Conservation (phyloP, 148 eudicot species). For the Chenopodium album region DNA sequence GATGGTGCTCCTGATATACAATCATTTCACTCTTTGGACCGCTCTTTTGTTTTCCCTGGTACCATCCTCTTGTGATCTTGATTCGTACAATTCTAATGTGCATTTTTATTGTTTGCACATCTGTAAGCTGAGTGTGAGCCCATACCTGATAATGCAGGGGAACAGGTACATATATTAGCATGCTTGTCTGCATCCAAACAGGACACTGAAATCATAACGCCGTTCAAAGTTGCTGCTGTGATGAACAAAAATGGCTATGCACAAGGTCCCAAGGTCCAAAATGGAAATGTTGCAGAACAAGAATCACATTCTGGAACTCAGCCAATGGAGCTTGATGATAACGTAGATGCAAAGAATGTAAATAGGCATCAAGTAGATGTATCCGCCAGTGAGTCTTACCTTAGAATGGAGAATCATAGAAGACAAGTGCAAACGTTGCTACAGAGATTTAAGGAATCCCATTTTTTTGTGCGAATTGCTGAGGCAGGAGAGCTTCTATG, state of each 20-base stretch:
- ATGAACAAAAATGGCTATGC: slow-evolving; percentile 69
- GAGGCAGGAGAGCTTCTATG: slow-evolving; percentile 85
- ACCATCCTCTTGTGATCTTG: not conserved
- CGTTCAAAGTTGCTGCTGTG: slow-evolving; percentile 91
- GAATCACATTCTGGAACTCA: slow-evolving; percentile 31
- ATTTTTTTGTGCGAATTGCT: slow-evolving; percentile 84
- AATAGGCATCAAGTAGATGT: slow-evolving; percentile 40
- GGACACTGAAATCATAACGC: slow-evolving; percentile 80
- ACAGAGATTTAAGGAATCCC: slow-evolving; percentile 73
- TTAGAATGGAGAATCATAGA: slow-evolving; percentile 84
- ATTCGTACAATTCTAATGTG: not conserved
- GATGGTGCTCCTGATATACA: slow-evolving; percentile 53
- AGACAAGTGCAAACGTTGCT: slow-evolving; percentile 70
- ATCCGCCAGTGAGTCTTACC: slow-evolving; percentile 76
- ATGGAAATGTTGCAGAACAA: slow-evolving; percentile 43
- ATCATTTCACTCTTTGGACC: slow-evolving; percentile 68
- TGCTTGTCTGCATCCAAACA: slow-evolving; percentile 81
- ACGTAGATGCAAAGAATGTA: slow-evolving; percentile 37
- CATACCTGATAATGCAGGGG: slow-evolving; percentile 48
- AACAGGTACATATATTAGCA: slow-evolving; percentile 82
- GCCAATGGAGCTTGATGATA: slow-evolving; percentile 34
- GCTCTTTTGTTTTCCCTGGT: slow-evolving; percentile 93
- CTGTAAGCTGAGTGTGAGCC: not conserved
- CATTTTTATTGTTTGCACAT: slow-evolving; percentile 6
- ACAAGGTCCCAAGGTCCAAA: slow-evolving; percentile 45